Base-by-base conservation (phyloP, 2,329 filamentous ascomycete genomes). In the Colletotrichum eremochloae region DNA sequence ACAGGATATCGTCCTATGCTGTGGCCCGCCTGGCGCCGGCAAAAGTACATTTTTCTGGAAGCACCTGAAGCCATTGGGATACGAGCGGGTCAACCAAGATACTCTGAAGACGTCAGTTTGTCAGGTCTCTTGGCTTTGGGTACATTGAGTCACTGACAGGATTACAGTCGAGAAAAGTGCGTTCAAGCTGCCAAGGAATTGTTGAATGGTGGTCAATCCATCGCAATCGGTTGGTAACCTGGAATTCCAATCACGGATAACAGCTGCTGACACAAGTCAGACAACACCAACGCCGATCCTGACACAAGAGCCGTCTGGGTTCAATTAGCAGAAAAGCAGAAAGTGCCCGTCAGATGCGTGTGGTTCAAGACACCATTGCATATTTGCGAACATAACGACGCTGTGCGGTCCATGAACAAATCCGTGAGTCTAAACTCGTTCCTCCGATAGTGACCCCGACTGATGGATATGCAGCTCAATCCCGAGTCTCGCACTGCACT, bases 11-110 rank as follows among this genome's bases (percentile, higher is more conserved):
- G 89, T 98, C 33, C 82, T 98, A 9, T 94, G 97, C 80, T 96
- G 94, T 78, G 96, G 96, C 1, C 94, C 93, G 60, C 96, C 96
- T 0, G 95, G 94, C 1, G 91, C 94, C 3, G 96, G 96, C 24
- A 98, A 99, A 82, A 97, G 94, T 50, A 96, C 94, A 0, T 97
- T 96, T 78, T 98, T 92, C 82, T 94, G 92, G 90, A 91, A 88
- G 74, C 84, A 93, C 75, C 84, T 98, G 46, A 87, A 95, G 79
- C 93, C 93, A 33, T 82, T 96, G 38, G 93, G 91, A 4, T 98
- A 97, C 79, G 89, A 90, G 79, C 89, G 96, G 60, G 89, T 98
- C 40, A 99, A 98, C 77, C 96, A 98, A 83, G 96, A 98, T 81
- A 89, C 87, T 1, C 86, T 98, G 58, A 97, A 97, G 81, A 92